Percentiles rank a stretch among this genome's conserved stretches.
Evolutionary conservation across 2,329 filamentous ascomycete species (phyloP).

Genomic region (Fusarium penzigii): DNA sequence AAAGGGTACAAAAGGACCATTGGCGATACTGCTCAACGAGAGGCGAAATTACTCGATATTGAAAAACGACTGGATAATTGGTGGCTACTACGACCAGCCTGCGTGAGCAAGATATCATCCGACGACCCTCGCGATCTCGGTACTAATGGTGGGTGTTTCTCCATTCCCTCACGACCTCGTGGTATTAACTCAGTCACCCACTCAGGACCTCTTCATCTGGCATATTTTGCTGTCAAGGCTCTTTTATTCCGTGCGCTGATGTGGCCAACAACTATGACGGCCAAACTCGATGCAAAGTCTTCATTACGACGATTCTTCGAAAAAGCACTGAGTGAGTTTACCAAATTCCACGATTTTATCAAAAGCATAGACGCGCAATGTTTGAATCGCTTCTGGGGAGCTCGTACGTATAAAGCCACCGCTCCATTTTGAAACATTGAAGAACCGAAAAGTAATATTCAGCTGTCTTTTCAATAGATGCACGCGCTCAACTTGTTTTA

Average conservation of each 20-base stretch:
- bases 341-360: conserved; percentile 32
- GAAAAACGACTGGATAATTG: conserved; percentile 9
- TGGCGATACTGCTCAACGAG: not conserved
- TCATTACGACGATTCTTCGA: conserved; percentile 23
- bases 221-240: conserved; percentile 35
- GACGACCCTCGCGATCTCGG: conserved; percentile 1
- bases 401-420: not conserved
- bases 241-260: conserved; percentile 39
- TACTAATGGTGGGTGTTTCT: conserved; percentile 1
- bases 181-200: not conserved
- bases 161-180: not conserved
- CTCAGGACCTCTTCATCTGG: conserved; percentile 29
- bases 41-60: conserved; percentile 4
- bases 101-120: conserved; percentile 1
- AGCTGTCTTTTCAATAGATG: not conserved
- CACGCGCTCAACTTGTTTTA: conserved; percentile 37
- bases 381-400: conserved; percentile 12
- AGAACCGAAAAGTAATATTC: not conserved
- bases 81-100: conserved; percentile 7
- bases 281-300: conserved; percentile 29
- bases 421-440: not conserved
- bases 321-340: conserved; percentile 24
- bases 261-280: conserved; percentile 37
- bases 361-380: conserved; percentile 3
- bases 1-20: conserved; percentile 8